Evolutionary conservation across 495 filamentous ascomycete genomes (phyloP).

Genomic region (Penicillium soppii): DNA sequence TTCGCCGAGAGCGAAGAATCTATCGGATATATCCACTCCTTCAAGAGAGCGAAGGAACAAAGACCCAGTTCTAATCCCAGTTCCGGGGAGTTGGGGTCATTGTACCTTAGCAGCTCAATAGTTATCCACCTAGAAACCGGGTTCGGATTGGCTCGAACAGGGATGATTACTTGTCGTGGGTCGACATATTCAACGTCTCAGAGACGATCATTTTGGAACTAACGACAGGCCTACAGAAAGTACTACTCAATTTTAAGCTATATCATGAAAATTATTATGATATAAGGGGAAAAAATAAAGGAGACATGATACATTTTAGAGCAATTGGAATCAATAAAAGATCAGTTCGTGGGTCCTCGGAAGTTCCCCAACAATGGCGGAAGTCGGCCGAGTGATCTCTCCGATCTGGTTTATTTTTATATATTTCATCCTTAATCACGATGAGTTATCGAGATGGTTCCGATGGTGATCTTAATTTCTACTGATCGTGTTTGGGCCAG

Average conservation of each 20-base stretch:
- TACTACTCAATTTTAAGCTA: background rate
- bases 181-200: constrained; percentile 9
- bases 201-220: constrained; percentile 5
- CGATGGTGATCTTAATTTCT: constrained; percentile 2
- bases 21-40: constrained; percentile 1
- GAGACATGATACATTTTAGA: constrained; percentile 1
- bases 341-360: background rate
- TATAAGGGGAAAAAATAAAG: background rate
- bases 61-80: no score
- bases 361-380: background rate
- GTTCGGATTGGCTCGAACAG: constrained; percentile 6
- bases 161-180: background rate
- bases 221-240: background rate
- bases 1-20: background rate
- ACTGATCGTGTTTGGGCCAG: background rate
- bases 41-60: background rate
- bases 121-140: background rate
- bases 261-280: background rate
- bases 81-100: background rate
- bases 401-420: constrained; percentile 5
- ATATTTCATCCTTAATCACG: background rate
- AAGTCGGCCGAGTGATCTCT: background rate
- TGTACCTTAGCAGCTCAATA: background rate
- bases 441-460: background rate
- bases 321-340: background rate